Evolutionary conservation across 129 eudicot genomes (phyloP), one percentile per base, ranked within the genome.

Genomic region (Artemisia annua): DNA sequence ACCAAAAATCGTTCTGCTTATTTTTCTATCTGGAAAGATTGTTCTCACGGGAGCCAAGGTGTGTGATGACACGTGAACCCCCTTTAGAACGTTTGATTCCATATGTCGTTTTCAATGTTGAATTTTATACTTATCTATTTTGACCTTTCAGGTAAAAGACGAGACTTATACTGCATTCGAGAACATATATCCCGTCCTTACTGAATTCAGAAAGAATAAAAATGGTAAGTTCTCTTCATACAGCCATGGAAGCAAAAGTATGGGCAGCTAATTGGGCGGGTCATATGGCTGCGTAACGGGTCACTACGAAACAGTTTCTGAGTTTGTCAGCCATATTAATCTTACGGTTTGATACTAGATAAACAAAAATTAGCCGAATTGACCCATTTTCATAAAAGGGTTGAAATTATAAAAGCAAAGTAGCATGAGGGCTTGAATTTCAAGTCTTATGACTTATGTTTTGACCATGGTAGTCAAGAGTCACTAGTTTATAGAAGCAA

Each of bases 11-110:
- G 95, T 92, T 58, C 78, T 92, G 69, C 98, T 92, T 50, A 92
- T 92, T 18, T 92, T 92, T 48, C 88, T 87, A 35, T 92, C 98
- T 4, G 98, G 98, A 24, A 92, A 92, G 80, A 87, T 92, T 79
- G 96, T 92, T 50, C 89, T 92, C 44, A 92, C 96, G 0, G 98
- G 98, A 70, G 98, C 96, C 7, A 92, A 92, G 98, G 35, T 30
- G 98, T 92, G 61, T 60, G 83, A 68, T 73, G 17, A 51, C 52
- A 4, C 13, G 35, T 4, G 35, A 17, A 48, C n/a, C 66, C 39
- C 64, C 35, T 30, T 48, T 26, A 5, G 28, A 60, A 26, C 39
- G 28, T 26, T 26, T 60, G 44, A 60, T 60, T 48, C 39, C 48
- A 30, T 71, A 7, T 49, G 15, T 44, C 3, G 5, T 68, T 75